phyloP scores from a whole-genome alignment of 2,329 filamentous ascomycete genomes.

The Rhynchosporium secalis region DNA sequence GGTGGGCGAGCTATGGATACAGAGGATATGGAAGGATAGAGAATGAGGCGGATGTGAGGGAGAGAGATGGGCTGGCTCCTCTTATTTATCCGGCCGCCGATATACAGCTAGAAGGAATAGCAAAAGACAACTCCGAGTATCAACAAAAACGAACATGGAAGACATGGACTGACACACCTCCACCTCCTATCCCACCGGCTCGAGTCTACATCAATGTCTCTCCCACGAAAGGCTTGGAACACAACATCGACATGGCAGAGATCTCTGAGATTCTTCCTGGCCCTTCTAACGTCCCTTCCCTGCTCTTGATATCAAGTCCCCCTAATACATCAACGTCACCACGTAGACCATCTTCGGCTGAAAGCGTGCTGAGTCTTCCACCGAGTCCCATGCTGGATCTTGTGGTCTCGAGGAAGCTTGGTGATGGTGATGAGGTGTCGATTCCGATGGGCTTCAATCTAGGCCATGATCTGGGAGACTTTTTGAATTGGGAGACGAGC shows the following conservation, averaged over 20 bases:
- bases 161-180: neutral
- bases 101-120: neutral
- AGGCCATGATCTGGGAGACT: conserved; percentile 58
- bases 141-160: neutral
- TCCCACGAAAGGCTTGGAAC: conserved; percentile 1
- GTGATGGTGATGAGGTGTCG: conserved; percentile 37
- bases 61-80: conserved; percentile 9
- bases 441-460: conserved; percentile 63
- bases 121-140: neutral
- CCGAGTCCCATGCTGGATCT: conserved; percentile 34
- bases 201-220: neutral
- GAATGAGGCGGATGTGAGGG: conserved; percentile 9
- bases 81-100: neutral
- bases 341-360: conserved; percentile 7
- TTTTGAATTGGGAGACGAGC: conserved; percentile 53
- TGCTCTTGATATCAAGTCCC: neutral
- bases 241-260: neutral
- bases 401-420: conserved; percentile 7
- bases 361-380: conserved; percentile 26
- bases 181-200: neutral
- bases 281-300: neutral
- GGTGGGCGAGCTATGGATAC: conserved; percentile 33
- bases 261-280: neutral
- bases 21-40: conserved; percentile 25
- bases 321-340: neutral